phyloP scores from a whole-genome alignment of 2,329 filamentous ascomycete genomes.

The Lasiodiplodia sp. region DNA sequence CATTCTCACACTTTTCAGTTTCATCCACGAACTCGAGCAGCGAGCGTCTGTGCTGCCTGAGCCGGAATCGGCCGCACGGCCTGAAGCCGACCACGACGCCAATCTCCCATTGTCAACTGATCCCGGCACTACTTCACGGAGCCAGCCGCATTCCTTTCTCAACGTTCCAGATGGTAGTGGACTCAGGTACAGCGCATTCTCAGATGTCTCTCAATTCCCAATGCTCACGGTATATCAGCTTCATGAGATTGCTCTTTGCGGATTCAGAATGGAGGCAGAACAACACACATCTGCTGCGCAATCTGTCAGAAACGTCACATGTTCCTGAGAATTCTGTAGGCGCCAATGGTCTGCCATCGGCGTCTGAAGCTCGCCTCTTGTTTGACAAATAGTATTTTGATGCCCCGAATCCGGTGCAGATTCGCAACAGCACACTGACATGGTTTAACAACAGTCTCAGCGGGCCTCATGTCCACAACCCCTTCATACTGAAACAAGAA shows the following conservation, averaged over 20 bases:
- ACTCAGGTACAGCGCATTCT: not conserved
- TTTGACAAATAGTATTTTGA: slow-evolving; percentile 7
- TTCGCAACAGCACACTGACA: not conserved
- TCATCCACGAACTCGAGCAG: slow-evolving; percentile 13
- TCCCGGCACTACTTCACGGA: too few relatives aligned
- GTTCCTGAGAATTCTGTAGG: not conserved
- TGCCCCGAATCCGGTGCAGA: not conserved
- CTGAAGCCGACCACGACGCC: not conserved
- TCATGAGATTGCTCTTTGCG: slow-evolving; percentile 13
- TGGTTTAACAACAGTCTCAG: not conserved
- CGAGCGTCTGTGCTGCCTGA: not conserved
- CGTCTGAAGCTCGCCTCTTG: not conserved
- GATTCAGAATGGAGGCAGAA: not conserved
- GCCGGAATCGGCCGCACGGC: not conserved
- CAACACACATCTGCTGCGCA: slow-evolving; percentile 1
- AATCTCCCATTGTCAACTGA: not conserved
- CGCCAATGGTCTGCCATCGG: not conserved
- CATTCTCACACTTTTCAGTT: not conserved
- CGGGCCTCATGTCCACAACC: not conserved
- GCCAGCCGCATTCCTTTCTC: not conserved
- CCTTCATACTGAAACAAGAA: not conserved
- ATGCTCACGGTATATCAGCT: not conserved
- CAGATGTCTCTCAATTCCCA: rapidly evolving
- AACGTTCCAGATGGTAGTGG: not conserved
- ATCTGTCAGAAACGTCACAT: not conserved